Base-by-base conservation (phyloP, 2,329 filamentous ascomycete species). In the Cladosporium velox region DNA sequence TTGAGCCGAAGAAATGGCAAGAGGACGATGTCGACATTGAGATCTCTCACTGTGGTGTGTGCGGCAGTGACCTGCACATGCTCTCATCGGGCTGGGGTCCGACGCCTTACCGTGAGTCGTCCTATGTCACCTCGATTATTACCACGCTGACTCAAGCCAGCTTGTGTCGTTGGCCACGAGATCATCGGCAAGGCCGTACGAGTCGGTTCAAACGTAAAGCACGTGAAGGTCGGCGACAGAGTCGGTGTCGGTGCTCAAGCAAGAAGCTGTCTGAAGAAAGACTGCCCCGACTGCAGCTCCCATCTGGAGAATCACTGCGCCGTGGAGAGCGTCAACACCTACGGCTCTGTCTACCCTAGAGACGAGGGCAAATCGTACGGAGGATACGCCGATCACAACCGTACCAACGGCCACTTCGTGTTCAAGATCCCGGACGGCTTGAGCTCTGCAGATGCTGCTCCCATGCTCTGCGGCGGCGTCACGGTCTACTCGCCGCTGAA, bases 381-480 rank as follows among this genome's bases (percentile, higher is more conserved):
- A 3, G 91, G 81, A 0, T 88, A 87, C 69, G 84, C 85, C 7
- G 78, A 82, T 61, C 82, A 85, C 67, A 83, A 83, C 73, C 82
- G 88, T 24, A 68, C 44, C 1, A 38, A 32, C 3, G 44, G 58
- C 7, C 84, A 86, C 70, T 93, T 91, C 69, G 83, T 83, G 0
- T 79, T 87, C 72, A 82, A 79, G 72, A 87, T 88, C 66, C 86
- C 86, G 0, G 80, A 83, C 15, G 74, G 67, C 0, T 68, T 88
- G 32, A 72, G 77, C 1, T 82, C 79, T 34, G 82, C 80, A 11
- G 80, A 83, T 66, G 86, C 85, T 1, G 86, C 90, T 1, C 91
- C 91, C 1, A 87, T 95, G 81, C 83, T 94, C 32, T 94, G 91
- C 74, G 91, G 88, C 1, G 91, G 92, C 1, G 84, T 94, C 62